Evolutionary conservation across 1,284 basidiomycete species (phyloP).

Genomic region (Ceratorhiza oryzae-sativae): DNA sequence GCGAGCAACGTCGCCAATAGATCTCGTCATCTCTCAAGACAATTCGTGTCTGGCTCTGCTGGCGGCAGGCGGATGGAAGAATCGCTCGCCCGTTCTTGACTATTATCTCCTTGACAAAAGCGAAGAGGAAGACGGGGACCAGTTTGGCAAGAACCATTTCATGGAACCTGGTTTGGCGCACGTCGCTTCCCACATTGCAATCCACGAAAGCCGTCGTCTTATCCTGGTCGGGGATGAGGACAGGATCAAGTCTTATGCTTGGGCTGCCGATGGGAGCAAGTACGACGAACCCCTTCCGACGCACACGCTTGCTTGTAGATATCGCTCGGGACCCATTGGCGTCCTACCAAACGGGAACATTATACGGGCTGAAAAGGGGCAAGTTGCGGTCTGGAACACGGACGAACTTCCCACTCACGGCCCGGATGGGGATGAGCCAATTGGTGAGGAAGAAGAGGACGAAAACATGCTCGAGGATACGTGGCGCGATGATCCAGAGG

Average conservation of each 20-base stretch:
- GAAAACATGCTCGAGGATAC: background rate
- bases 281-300: constrained; percentile 4
- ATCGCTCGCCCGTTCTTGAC: background rate
- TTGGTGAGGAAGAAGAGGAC: background rate
- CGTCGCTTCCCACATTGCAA: constrained; percentile 3
- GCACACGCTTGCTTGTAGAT: constrained; percentile 17
- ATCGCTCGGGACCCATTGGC: background rate
- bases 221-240: constrained; percentile 23
- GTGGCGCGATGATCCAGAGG: constrained; percentile 30
- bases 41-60: constrained; percentile 11
- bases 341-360: constrained; percentile 11
- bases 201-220: constrained; percentile 25
- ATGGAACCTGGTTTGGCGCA: constrained; percentile 1
- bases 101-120: background rate
- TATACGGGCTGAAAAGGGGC: constrained; percentile 18
- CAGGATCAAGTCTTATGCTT: constrained; percentile 27
- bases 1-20: background rate
- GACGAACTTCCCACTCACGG: constrained; percentile 25
- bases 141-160: background rate
- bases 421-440: background rate
- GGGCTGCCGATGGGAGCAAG: background rate
- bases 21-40: background rate
- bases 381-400: constrained; percentile 6
- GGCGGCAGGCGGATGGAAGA: constrained; percentile 7
- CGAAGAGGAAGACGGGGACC: background rate